Base-by-base conservation (phyloP, 495 filamentous ascomycete genomes). In the Penicillium crystallinum region DNA sequence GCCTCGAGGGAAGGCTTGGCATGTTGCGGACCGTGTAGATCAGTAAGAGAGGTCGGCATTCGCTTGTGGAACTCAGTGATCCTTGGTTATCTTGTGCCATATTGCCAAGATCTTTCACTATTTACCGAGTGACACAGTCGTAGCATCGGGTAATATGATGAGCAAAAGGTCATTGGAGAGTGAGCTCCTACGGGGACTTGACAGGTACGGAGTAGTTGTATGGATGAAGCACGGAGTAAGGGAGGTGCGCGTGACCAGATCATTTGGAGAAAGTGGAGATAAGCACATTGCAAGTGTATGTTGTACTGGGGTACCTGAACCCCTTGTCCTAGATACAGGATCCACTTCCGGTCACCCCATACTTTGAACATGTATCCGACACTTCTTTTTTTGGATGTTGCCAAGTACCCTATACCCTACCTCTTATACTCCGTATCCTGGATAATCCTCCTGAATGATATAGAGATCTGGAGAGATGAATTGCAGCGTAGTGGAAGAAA, bases 181-280 rank as follows among this genome's bases (percentile, higher is more conserved):
- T n/a, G n/a, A n/a, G n/a, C n/a, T n/a, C n/a, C n/a, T n/a, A n/a
- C n/a, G n/a, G n/a, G n/a, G n/a, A n/a, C n/a, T n/a, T n/a, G n/a
- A n/a, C n/a, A n/a, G n/a, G n/a, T n/a, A n/a, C n/a, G n/a, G n/a
- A n/a, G n/a, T n/a, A n/a, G n/a, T n/a, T n/a, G n/a, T n/a, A n/a
- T n/a, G n/a, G n/a, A n/a, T n/a, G n/a, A n/a, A n/a, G n/a, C n/a
- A n/a, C n/a, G n/a, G n/a, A n/a, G n/a, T n/a, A n/a, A n/a, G n/a
- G n/a, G n/a, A n/a, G 34, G 34, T 36, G 58, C 68, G 67, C 67
- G 68, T 73, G 70, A 73, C 68, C 64, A 47, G 61, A 67, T 72
- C 67, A 46, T 55, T 41, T 57, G 54, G 47, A 25, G 14, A 19
- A n/a, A 27, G 39, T 42, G 39, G 19, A 29, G 39, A 36, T 10